Conservation (phyloP, 345 rosid genomes). For the Tarenaya hassleriana region DNA sequence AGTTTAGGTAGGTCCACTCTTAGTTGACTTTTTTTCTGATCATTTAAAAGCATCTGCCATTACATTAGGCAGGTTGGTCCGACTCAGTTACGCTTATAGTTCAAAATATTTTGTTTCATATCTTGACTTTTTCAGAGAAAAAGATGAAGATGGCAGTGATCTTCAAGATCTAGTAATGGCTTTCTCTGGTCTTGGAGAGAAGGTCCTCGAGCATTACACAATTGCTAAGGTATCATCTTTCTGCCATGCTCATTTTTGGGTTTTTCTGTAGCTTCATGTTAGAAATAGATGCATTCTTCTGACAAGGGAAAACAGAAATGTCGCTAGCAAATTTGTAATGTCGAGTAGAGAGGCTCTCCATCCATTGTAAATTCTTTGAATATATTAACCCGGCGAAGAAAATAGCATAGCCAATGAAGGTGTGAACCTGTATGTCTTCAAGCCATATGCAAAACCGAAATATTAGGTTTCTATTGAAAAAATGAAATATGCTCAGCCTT, state of each 20-base stretch:
- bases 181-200: conserved; percentile 77
- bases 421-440: too few relatives aligned
- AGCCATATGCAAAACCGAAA: too few relatives aligned
- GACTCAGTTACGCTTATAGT: conserved; percentile 7
- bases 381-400: too few relatives aligned
- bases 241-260: background rate
- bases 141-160: conserved; percentile 62
- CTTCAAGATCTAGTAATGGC: conserved; percentile 70
- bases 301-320: too few relatives aligned
- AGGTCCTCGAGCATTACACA: conserved; percentile 83
- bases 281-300: background rate
- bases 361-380: too few relatives aligned
- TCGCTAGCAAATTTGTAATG: too few relatives aligned
- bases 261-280: background rate
- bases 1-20: conserved; percentile 44
- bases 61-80: conserved; percentile 3
- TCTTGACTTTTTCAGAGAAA: conserved; percentile 42
- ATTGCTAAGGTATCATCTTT: conserved; percentile 68
- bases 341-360: too few relatives aligned
- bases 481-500: too few relatives aligned
- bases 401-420: too few relatives aligned
- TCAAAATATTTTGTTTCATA: conserved; percentile 14
- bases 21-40: conserved; percentile 14
- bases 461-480: too few relatives aligned
- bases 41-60: conserved; percentile 1